Evolutionary conservation across 371 early-diverging fungal genomes (phyloP).

Genomic region (Mucor sp.): DNA sequence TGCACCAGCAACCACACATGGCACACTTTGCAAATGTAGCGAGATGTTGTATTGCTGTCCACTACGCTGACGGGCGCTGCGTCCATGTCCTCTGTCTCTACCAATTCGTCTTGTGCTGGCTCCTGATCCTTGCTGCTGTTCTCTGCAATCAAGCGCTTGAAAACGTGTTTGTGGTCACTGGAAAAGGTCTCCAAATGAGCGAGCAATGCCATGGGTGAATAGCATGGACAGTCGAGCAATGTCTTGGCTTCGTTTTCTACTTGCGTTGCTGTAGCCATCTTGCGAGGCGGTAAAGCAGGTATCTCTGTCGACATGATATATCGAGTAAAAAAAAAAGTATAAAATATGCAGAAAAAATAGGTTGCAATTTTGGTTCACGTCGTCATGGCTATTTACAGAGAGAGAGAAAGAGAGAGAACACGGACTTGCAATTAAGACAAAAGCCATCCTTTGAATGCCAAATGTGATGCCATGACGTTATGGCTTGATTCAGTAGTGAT

Average conservation of each 20-base stretch:
- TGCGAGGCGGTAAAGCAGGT: slow-evolving; percentile 18
- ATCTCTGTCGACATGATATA: slow-evolving; percentile 10
- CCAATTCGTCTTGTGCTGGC: background rate
- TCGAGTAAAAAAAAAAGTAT: background rate
- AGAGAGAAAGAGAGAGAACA: background rate
- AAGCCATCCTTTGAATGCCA: background rate
- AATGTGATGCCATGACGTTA: background rate
- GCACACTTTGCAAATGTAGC: slow-evolving; percentile 14
- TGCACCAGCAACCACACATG: slow-evolving; percentile 22
- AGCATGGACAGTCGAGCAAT: background rate
- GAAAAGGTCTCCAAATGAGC: slow-evolving; percentile 10
- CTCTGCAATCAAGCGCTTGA: slow-evolving; percentile 6
- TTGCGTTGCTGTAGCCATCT: background rate
- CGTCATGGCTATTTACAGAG: background rate
- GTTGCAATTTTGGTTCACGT: background rate
- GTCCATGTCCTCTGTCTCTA: background rate
- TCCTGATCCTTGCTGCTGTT: background rate
- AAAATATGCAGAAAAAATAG: background rate
- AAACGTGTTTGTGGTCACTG: slow-evolving; percentile 21
- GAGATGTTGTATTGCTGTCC: background rate
- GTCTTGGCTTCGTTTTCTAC: background rate
- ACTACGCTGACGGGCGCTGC: background rate
- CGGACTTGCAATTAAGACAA: background rate
- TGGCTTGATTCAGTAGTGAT: too few species aligned
- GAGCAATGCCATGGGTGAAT: slow-evolving; percentile 19